These are phyloP conservation scores for Wickerhamiella musiphila DNA, from an alignment of 805 yeast species.

Conservation along the genomic window DNA sequence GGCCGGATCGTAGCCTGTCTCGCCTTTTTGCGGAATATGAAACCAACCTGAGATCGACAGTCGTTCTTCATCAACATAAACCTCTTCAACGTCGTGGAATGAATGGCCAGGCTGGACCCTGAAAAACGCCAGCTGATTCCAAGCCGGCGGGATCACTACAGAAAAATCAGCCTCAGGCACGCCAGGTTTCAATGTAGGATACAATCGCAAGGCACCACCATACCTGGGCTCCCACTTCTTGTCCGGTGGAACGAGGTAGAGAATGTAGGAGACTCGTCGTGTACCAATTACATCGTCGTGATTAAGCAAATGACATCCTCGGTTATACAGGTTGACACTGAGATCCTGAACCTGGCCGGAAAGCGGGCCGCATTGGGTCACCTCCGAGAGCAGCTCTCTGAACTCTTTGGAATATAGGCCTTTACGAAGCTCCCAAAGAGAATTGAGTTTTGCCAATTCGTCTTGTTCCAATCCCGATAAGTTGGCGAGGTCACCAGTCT, in stretches of 20 bases:
- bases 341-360: slow-evolving; percentile 87
- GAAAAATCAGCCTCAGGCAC: slow-evolving; percentile 70
- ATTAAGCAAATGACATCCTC: slow-evolving; percentile 83
- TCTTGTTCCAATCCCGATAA: slow-evolving; percentile 66
- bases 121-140: slow-evolving; percentile 91
- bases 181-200: slow-evolving; percentile 73
- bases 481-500: slow-evolving; percentile 86
- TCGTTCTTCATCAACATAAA: slow-evolving; percentile 75
- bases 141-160: slow-evolving; percentile 67
- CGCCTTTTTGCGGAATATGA: slow-evolving; percentile 90
- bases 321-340: slow-evolving; percentile 77
- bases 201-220: slow-evolving; percentile 84
- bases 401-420: slow-evolving; percentile 79
- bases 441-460: slow-evolving; percentile 57
- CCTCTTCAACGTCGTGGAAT: slow-evolving; percentile 97
- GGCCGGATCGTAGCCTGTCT: slow-evolving; percentile 45
- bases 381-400: slow-evolving; percentile 55
- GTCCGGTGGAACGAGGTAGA: slow-evolving; percentile 87
- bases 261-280: slow-evolving; percentile 77
- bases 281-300: slow-evolving; percentile 98
- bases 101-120: slow-evolving; percentile 91
- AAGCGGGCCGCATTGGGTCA: slow-evolving; percentile 76
- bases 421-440: slow-evolving; percentile 59
- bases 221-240: slow-evolving; percentile 75
- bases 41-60: slow-evolving; percentile 97